Percentiles rank a stretch among this genome's conserved stretches.
phyloP scores from a whole-genome alignment of 2,329 filamentous ascomycete genomes.

The Scytalidium sp. region DNA sequence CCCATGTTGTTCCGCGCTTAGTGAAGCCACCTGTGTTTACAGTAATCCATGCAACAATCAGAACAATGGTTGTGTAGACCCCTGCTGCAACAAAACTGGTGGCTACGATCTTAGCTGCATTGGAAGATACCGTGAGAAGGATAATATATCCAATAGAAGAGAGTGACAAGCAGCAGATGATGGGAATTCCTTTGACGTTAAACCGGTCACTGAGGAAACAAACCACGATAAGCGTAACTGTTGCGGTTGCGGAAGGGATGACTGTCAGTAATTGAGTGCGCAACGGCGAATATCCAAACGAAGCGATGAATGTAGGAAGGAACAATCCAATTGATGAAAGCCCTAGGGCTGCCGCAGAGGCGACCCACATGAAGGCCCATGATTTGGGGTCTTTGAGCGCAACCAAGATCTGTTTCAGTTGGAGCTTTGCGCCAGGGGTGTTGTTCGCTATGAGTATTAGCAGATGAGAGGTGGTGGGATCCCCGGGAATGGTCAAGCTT shows the following conservation, averaged over 20 bases:
- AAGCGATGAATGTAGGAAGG: neutral
- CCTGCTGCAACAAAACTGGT: neutral
- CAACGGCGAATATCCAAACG: neutral
- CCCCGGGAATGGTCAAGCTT: neutral
- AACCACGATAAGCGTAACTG: neutral
- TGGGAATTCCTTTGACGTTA: neutral
- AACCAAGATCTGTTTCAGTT: neutral
- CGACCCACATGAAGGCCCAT: neutral
- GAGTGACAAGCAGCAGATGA: neutral
- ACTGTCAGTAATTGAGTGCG: neutral
- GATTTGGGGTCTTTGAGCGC: neutral
- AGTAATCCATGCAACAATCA: neutral
- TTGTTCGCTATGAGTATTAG: neutral
- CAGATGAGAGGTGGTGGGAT: neutral
- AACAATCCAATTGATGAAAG: neutral
- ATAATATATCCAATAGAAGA: neutral
- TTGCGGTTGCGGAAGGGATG: neutral
- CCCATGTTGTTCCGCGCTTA: slow-evolving; percentile 9
- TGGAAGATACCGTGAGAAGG: neutral
- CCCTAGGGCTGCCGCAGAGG: neutral
- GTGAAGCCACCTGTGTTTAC: slow-evolving; percentile 1
- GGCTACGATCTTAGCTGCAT: neutral
- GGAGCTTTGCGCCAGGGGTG: neutral
- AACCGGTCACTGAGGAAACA: neutral
- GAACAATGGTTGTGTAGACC: neutral